Evolutionary conservation across 331 rosid genomes (phyloP).

Genomic region (Rhamnella rubrinervis): DNA sequence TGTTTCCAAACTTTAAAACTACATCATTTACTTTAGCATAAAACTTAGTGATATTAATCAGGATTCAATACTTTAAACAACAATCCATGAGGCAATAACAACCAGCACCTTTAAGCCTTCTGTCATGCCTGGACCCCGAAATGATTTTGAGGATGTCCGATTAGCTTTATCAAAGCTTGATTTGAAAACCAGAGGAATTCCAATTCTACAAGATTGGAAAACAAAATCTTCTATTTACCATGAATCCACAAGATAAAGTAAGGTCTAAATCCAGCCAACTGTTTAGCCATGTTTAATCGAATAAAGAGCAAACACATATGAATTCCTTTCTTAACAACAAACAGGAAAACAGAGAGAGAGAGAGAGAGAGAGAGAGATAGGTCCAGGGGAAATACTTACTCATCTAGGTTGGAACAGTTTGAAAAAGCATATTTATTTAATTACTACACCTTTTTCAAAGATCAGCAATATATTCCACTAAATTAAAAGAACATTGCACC

Average conservation of each 20-base stretch:
- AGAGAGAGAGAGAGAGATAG: too few species aligned
- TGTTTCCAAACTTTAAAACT: neutral
- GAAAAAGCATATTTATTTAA: neutral
- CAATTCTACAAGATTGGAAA: conserved; percentile 58
- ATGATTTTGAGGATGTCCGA: conserved; percentile 92
- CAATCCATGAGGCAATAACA: conserved; percentile 12
- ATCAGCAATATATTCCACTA: too few species aligned
- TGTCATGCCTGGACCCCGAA: conserved; percentile 90
- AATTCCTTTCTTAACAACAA: too few species aligned
- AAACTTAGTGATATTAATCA: neutral
- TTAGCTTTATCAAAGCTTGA: conserved; percentile 98
- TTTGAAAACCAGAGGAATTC: conserved; percentile 89
- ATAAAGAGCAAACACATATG: too few species aligned
- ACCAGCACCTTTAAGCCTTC: conserved; percentile 82
- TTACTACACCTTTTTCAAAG: neutral
- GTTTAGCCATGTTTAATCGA: too few species aligned
- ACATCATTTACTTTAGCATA: conserved; percentile 1
- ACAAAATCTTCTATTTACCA: conserved; percentile 14
- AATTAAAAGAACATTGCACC: neutral
- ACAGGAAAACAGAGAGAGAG: too few species aligned
- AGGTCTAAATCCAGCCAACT: neutral
- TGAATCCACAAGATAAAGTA: neutral
- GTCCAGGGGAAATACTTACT: neutral
- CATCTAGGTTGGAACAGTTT: neutral
- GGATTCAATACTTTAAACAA: conserved; percentile 15